These are phyloP conservation scores for Neurospora sp. DNA, from an alignment of 495 filamentous ascomycete genomes.

Conservation along the genomic window DNA sequence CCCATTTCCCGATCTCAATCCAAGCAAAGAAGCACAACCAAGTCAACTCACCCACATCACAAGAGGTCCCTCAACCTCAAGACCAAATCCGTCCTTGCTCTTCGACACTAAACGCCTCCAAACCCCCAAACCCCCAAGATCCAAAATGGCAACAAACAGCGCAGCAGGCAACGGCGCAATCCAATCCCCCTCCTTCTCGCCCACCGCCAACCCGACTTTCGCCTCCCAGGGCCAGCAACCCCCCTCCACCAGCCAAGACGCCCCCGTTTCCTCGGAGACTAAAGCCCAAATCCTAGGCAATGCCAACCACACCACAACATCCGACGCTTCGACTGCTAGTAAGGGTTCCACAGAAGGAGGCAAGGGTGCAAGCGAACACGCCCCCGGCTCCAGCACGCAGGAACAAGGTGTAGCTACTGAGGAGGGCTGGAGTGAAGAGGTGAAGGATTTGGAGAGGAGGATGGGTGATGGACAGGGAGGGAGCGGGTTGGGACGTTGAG, in stretches of 20 bases:
- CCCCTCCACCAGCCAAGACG: neutral
- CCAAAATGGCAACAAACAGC: slow-evolving; percentile 24
- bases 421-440: neutral
- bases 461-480: neutral
- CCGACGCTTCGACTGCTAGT: too few species aligned
- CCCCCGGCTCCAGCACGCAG: neutral
- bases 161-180: slow-evolving; percentile 8
- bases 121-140: neutral
- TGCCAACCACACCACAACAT: too few species aligned
- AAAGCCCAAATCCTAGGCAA: slow-evolving; percentile 10
- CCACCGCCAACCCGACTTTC: slow-evolving; percentile 16
- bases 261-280: slow-evolving; percentile 5
- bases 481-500: neutral
- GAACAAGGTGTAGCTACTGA: neutral
- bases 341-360: neutral
- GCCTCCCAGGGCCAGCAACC: slow-evolving; percentile 10
- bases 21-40: neutral
- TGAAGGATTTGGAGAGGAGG: neutral
- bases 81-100: too few species aligned
- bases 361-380: neutral
- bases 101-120: too few species aligned
- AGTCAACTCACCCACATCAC: neutral
- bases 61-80: neutral
- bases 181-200: neutral
- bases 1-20: neutral